Evolutionary conservation across 306 rosid species (phyloP).

Genomic region (Corylus heterophylla): DNA sequence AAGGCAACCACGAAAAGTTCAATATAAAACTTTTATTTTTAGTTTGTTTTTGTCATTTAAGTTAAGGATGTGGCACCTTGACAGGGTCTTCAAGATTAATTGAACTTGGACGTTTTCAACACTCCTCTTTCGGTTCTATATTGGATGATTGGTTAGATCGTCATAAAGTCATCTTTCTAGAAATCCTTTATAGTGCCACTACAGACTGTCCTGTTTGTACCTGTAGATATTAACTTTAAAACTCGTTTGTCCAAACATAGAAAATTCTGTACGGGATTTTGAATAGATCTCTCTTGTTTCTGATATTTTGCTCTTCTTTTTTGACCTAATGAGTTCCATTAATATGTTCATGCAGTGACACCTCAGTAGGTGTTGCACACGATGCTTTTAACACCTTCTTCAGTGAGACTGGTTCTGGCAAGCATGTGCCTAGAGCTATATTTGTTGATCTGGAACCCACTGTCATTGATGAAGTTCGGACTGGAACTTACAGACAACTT

Average conservation of each 20-base stretch:
- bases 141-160: background rate
- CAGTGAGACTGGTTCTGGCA: slow-evolving; percentile 65
- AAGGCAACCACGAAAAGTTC: background rate
- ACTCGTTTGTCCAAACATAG: background rate
- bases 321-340: slow-evolving; percentile 22
- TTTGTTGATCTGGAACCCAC: slow-evolving; percentile 76
- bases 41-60: background rate
- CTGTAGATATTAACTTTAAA: background rate
- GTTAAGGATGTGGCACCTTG: background rate
- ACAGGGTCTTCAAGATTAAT: too few species aligned
- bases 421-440: slow-evolving; percentile 72
- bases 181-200: background rate
- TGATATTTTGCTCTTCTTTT: slow-evolving; percentile 3
- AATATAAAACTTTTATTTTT: background rate
- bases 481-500: slow-evolving; percentile 62
- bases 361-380: slow-evolving; percentile 33
- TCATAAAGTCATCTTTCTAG: background rate
- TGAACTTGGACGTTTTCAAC: background rate
- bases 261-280: background rate
- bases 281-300: background rate
- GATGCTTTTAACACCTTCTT: slow-evolving; percentile 80
- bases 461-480: slow-evolving; percentile 66
- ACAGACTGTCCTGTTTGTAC: background rate
- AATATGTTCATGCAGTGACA: slow-evolving; percentile 52
- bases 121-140: background rate